phyloP scores from a whole-genome alignment of 2,329 filamentous ascomycete species.

The Aspergillus pseudoterreus region DNA sequence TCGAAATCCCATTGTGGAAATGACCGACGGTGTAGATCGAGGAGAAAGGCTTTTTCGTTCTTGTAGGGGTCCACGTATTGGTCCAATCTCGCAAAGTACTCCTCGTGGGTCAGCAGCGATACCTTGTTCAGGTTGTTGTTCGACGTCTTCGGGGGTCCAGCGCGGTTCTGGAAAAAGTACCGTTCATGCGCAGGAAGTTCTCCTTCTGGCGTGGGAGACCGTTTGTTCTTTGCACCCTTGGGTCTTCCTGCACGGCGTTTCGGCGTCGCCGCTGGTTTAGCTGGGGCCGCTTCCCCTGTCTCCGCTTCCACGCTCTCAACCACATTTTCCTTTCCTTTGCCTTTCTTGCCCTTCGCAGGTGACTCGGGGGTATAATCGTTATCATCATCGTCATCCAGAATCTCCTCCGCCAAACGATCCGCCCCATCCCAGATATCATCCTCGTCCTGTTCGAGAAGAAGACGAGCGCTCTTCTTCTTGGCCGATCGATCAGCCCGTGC shows the following conservation, averaged over 20 bases:
- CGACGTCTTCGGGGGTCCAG: constrained; percentile 77
- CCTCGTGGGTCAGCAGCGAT: constrained; percentile 79
- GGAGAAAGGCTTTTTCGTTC: constrained; percentile 66
- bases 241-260: constrained; percentile 55
- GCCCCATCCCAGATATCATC: constrained; percentile 61
- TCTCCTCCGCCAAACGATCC: constrained; percentile 65
- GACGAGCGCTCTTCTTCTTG: constrained; percentile 75
- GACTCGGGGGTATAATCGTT: constrained; percentile 8
- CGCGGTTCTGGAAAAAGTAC: constrained; percentile 90
- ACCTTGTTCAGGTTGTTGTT: constrained; percentile 76
- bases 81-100: constrained; percentile 73
- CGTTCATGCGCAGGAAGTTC: constrained; percentile 83
- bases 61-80: constrained; percentile 66
- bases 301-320: constrained; percentile 30
- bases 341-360: constrained; percentile 18
- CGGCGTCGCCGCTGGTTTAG: constrained; percentile 47
- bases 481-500: constrained; percentile 77
- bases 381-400: constrained; percentile 50
- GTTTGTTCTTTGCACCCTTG: constrained; percentile 55
- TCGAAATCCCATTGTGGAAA: constrained; percentile 95
- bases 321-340: constrained; percentile 16
- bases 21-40: constrained; percentile 71
- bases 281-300: constrained; percentile 36
- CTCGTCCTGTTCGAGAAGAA: constrained; percentile 72
- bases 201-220: constrained; percentile 73